phyloP scores from a whole-genome alignment of 202 grass and related monocot genomes.

The Elaeis oleifera region DNA sequence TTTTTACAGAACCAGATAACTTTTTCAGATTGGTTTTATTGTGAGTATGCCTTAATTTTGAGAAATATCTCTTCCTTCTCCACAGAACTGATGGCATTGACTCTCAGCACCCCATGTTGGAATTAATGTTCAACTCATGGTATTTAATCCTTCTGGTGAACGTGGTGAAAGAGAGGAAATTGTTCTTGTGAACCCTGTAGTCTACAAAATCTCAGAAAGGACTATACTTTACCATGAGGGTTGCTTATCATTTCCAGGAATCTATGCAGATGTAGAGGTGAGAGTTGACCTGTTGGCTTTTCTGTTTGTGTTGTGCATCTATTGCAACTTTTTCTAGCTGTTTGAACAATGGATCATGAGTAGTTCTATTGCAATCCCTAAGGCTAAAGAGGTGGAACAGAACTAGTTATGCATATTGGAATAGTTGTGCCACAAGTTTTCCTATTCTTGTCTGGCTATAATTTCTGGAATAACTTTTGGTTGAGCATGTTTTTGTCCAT shows the following conservation, averaged over 20 bases:
- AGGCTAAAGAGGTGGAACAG: no score
- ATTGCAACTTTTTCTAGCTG: neutral
- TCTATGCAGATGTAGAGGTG: conserved; percentile 90
- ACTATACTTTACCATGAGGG: conserved; percentile 66
- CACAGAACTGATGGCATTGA: conserved; percentile 86
- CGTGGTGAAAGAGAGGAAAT: conserved; percentile 79
- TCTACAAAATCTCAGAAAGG: conserved; percentile 65
- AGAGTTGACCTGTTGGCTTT: conserved; percentile 20
- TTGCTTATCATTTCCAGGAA: conserved; percentile 91
- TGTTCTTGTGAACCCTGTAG: conserved; percentile 76
- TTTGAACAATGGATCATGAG: neutral
- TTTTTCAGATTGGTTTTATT: no score
- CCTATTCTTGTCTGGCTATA: no score
- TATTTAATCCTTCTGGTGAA: conserved; percentile 76
- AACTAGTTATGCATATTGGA: no score
- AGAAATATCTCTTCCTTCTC: neutral
- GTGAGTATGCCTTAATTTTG: neutral
- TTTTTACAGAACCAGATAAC: no score
- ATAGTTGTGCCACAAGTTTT: no score
- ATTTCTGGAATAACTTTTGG: no score
- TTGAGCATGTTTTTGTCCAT: no score
- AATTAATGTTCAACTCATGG: conserved; percentile 93
- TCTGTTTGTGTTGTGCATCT: neutral
- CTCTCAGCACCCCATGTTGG: conserved; percentile 95
- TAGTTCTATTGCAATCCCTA: no score